phyloP scores from a whole-genome alignment of 495 filamentous ascomycete genomes.

The Tetracladium setigerum region DNA sequence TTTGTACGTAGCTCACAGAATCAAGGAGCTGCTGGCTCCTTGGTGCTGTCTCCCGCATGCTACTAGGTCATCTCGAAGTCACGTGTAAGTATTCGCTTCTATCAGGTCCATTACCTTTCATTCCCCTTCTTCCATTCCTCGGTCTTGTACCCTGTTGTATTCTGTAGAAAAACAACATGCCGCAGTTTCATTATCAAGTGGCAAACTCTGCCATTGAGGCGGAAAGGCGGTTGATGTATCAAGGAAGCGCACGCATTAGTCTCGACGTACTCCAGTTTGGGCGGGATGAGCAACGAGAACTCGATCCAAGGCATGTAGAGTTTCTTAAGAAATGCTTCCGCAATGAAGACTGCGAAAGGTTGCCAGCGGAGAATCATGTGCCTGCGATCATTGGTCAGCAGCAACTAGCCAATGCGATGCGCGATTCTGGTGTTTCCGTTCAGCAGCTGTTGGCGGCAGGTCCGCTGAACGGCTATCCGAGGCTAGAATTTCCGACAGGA shows the following conservation, averaged over 20 bases:
- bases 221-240: no score
- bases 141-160: no score
- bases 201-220: no score
- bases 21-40: no score
- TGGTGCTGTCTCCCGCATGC: no score
- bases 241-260: constrained; percentile 3
- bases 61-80: no score
- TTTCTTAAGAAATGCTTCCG: constrained; percentile 2
- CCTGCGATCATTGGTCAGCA: neutral
- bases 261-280: constrained; percentile 5
- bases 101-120: no score
- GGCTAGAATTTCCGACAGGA: neutral
- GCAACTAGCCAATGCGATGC: neutral
- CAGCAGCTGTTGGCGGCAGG: neutral
- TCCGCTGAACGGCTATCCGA: neutral
- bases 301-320: constrained; percentile 1
- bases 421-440: neutral
- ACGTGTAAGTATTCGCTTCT: no score
- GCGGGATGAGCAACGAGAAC: constrained; percentile 1
- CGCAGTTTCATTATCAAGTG: no score
- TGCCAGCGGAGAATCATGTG: constrained; percentile 4
- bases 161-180: no score
- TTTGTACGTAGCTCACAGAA: no score
- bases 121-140: no score
- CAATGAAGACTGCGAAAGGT: neutral